Evolutionary conservation across 2,329 filamentous ascomycete species (phyloP).

Genomic region (Diaporthe vexans): DNA sequence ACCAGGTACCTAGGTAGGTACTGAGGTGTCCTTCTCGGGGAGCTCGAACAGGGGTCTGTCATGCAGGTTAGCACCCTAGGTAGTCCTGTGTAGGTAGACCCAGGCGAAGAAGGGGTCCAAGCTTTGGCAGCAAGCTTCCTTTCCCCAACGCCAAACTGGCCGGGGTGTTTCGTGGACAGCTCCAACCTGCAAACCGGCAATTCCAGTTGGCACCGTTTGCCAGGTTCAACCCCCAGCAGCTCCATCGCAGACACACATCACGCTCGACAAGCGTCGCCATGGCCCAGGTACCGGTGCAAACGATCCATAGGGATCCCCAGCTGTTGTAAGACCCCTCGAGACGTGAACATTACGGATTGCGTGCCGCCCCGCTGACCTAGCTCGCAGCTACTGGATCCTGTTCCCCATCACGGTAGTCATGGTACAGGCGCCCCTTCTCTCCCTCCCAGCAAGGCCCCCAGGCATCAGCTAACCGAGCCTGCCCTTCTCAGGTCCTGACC

Average conservation of each 20-base stretch:
- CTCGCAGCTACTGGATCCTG: slow-evolving; percentile 94
- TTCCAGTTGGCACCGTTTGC: neutral
- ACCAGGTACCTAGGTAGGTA: neutral
- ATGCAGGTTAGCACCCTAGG: neutral
- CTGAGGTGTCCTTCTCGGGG: slow-evolving; percentile 33
- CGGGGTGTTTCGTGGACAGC: slow-evolving; percentile 7
- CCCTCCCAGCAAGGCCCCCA: neutral
- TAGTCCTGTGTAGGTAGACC: neutral
- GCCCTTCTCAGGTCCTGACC: slow-evolving; percentile 78
- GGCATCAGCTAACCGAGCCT: neutral
- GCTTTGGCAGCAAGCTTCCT: slow-evolving; percentile 22
- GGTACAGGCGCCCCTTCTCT: slow-evolving; percentile 61
- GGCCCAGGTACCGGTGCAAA: slow-evolving; percentile 89
- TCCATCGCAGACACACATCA: slow-evolving; percentile 8
- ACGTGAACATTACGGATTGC: slow-evolving; percentile 9
- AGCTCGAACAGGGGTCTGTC: slow-evolving; percentile 16
- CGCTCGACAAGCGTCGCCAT: slow-evolving; percentile 62
- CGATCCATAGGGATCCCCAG: slow-evolving; percentile 98
- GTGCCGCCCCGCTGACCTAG: slow-evolving; percentile 40
- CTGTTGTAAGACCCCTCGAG: slow-evolving; percentile 79
- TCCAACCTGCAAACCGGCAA: slow-evolving; percentile 1
- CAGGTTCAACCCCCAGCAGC: slow-evolving; percentile 3
- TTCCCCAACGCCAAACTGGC: slow-evolving; percentile 12
- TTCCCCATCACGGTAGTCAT: slow-evolving; percentile 98
- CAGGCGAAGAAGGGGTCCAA: neutral